phyloP scores from a whole-genome alignment of 306 rosid species.

The Sindora glabra region DNA sequence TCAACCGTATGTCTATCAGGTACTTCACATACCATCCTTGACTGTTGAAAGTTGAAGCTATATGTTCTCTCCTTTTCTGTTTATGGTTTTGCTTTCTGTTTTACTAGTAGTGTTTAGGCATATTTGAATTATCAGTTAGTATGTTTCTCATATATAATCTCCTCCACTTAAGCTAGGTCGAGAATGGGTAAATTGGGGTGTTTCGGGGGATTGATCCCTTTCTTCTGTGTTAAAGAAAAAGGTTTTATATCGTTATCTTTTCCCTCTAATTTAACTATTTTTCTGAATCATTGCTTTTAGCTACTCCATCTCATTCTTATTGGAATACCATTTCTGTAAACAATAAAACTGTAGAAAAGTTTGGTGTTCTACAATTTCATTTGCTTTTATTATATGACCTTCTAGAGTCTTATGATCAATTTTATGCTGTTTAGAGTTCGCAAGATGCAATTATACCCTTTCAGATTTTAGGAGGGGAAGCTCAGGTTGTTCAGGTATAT shows the following conservation, averaged over 20 bases:
- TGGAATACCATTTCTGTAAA: no score
- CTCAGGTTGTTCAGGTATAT: conserved; percentile 93
- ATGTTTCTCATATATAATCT: not conserved
- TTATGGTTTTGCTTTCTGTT: not conserved
- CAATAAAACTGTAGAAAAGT: no score
- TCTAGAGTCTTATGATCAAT: conserved; percentile 8
- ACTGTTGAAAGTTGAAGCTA: not conserved
- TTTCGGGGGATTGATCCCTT: not conserved
- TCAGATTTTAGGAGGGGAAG: conserved; percentile 98
- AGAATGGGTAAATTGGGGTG: conserved; percentile 6
- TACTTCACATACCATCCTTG: conserved; percentile 14
- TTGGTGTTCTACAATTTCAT: no score
- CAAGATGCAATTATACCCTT: conserved; percentile 83
- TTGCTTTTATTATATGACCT: no score
- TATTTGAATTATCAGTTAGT: not conserved
- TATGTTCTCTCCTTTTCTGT: no score
- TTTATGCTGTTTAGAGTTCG: conserved; percentile 57
- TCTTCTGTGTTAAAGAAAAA: no score
- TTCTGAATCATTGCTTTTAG: no score
- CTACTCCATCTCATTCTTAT: no score
- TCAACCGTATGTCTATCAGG: conserved; percentile 98
- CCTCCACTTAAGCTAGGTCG: not conserved
- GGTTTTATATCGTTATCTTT: no score
- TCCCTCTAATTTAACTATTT: no score
- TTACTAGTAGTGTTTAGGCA: not conserved